Evolutionary conservation across 306 rosid genomes (phyloP), one percentile per base, ranked within the genome.

Genomic region (Malus fusca): DNA sequence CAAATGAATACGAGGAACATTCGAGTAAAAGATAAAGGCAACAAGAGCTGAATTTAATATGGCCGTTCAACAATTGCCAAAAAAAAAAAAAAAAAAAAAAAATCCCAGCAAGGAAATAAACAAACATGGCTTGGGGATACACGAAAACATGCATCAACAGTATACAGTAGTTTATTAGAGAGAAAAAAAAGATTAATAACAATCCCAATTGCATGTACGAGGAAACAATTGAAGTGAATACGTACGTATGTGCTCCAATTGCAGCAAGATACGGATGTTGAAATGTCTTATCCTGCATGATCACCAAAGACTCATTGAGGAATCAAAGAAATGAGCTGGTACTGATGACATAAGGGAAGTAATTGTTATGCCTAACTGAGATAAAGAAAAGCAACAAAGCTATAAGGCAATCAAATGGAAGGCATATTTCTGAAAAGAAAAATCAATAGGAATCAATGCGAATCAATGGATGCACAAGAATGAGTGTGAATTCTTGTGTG

Each of bases 211-310:
- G 46, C 44, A 37, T 5, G 52, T 12, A 61, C 5, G 22, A 30
- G 52, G 17, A 12, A 14, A 25, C 51, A 52, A 8, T 59, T 9
- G 14, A 63, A n/a, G 68, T 1, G 13, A 68, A 43, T 43, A 64
- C 97, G 67, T 85, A 95, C 99, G 98, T 92, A 82, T 95, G 99
- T 63, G 99, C 52, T 73, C 97, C 97, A 33, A 95, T 74, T 78
- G 96, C 99, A 82, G 94, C 92, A 73, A 95, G 78, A 82, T 90
- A 95, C 31, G 97, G 85, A 84, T 92, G 98, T 80, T 91, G 87
- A 81, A 92, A 95, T 40, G 99, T 95, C 78, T 92, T 92, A 79
- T 95, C 97, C 96, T 95, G 97, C 91, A 89, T 61, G 71, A 81
- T 74, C 31, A 87, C 71, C 65, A 81, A 12, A 68, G 46, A 68